Percentiles rank a stretch among this genome's conserved stretches.
These are phyloP conservation scores for Tausonia pullulans DNA, from an alignment of 1,284 basidiomycete species.

Conservation along the genomic window DNA sequence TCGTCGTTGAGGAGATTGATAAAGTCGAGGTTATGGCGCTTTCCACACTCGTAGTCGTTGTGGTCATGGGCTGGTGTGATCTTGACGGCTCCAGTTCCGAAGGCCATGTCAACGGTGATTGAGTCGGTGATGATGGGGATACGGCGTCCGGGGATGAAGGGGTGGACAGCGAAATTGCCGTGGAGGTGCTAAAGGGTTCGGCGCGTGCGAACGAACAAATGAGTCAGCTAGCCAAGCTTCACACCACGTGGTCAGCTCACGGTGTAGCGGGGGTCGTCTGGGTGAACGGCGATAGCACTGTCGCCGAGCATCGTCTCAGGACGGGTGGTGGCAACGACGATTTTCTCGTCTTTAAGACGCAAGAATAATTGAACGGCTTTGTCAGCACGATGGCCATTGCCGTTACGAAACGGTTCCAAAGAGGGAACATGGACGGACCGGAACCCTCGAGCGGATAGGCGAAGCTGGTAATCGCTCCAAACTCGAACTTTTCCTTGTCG, in stretches of 20 bases:
- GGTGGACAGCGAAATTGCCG: slow-evolving; percentile 84
- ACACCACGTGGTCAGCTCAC: slow-evolving; percentile 19
- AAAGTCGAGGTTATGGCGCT: slow-evolving; percentile 80
- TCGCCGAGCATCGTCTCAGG: slow-evolving; percentile 99
- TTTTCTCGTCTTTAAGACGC: slow-evolving; percentile 58
- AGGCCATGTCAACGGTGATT: slow-evolving; percentile 83
- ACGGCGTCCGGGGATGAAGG: slow-evolving; percentile 68
- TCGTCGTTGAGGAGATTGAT: slow-evolving; percentile 97
- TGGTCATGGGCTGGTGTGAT: slow-evolving; percentile 99
- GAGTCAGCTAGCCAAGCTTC: not conserved
- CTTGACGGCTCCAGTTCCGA: slow-evolving; percentile 98
- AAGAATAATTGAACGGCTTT: not conserved
- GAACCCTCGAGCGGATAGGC: slow-evolving; percentile 83
- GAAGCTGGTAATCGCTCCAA: slow-evolving; percentile 92
- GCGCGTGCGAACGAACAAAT: not conserved
- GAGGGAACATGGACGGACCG: slow-evolving; percentile 37
- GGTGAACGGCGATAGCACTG: slow-evolving; percentile 94
- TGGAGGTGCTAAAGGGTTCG: slow-evolving; percentile 56
- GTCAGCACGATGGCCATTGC: too few relatives aligned
- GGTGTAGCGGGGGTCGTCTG: slow-evolving; percentile 84
- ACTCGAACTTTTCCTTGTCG: slow-evolving; percentile 87
- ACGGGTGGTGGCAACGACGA: slow-evolving; percentile 93
- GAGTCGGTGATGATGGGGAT: slow-evolving; percentile 83
- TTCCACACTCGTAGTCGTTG: slow-evolving; percentile 93
- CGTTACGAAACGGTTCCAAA: not conserved